Conservation (phyloP, 2,329 filamentous ascomycete genomes). For the Botrytis aclada region DNA sequence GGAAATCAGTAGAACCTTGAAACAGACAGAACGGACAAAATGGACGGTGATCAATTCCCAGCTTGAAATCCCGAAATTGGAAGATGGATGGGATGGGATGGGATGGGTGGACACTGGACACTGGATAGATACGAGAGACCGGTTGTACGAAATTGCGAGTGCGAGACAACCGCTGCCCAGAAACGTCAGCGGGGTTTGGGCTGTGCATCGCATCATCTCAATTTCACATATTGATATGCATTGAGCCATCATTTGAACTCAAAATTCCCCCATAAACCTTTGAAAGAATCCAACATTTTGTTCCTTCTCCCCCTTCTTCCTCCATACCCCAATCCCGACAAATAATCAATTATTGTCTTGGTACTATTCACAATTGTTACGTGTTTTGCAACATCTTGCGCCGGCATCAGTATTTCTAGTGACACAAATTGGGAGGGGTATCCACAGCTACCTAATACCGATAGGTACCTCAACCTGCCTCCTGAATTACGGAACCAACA, state of each 20-base stretch:
- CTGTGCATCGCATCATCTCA: constrained; percentile 11
- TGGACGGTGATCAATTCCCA: not conserved
- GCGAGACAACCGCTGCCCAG: not conserved
- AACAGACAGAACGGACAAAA: not conserved
- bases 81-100: too few species aligned
- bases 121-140: too few species aligned
- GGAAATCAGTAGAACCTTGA: not conserved
- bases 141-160: not conserved
- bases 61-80: not conserved
- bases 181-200: constrained; percentile 15
- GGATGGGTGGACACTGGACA: too few species aligned
- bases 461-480: constrained; percentile 16
- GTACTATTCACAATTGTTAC: not conserved
- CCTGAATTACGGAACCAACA: constrained; percentile 13
- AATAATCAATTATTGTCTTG: not conserved
- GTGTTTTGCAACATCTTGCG: not conserved
- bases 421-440: constrained; percentile 6
- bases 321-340: not conserved
- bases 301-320: not conserved
- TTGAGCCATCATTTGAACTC: constrained; percentile 3
- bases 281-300: not conserved
- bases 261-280: not conserved
- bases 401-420: constrained; percentile 4
- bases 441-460: constrained; percentile 18
- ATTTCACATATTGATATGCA: not conserved